Evolutionary conservation across 2,329 filamentous ascomycete species (phyloP), one percentile per base, ranked within the genome.

Genomic region (Alternaria panax): DNA sequence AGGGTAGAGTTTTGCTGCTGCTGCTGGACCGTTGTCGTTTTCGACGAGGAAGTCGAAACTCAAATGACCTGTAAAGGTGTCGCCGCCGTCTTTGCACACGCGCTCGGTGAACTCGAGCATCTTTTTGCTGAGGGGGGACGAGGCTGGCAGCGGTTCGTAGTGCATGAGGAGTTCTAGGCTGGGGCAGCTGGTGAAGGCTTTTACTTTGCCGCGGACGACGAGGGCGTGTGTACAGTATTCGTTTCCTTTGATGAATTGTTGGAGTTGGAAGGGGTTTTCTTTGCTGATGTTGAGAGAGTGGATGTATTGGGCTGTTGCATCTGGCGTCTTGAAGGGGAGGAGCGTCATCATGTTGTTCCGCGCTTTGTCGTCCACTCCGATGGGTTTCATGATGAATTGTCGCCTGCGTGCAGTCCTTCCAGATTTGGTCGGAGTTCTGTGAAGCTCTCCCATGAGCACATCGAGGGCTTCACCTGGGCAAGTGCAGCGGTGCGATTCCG

Each of bases 221-320:
- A 93, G 80, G 0, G 89, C 80, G 66, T 93, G 90, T 0, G 90
- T 92, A 75, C 88, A 91, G 72, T 88, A 92, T 72, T 92, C 90
- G 0, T 82, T 80, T 1, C 86, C 84, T 3, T 59, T 51, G 62
- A 91, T 85, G 73, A 85, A 91, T 70, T 92, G 87, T 70, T 93
- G 90, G 24, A 92, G 73, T 59, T 92, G 82, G 84, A 88, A 92
- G 0, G 89, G 85, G 2, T 81, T 80, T 0, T 82, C 71, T 12
- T 80, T 75, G 2, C 85, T 86, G 41, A 90, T 85, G 1, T 73
- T 79, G 14, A 92, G 80, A 16, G 79, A 76, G 14, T 81, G 80
- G 25, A 92, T 74, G 64, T 88, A 82, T 1, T 76, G 70, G 43
- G 81, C 80, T 0, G 89, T 92, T 59, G 86, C 81, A 11, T 77